phyloP scores from a whole-genome alignment of 1,284 basidiomycete genomes.

The Moesziomyces antarcticus region DNA sequence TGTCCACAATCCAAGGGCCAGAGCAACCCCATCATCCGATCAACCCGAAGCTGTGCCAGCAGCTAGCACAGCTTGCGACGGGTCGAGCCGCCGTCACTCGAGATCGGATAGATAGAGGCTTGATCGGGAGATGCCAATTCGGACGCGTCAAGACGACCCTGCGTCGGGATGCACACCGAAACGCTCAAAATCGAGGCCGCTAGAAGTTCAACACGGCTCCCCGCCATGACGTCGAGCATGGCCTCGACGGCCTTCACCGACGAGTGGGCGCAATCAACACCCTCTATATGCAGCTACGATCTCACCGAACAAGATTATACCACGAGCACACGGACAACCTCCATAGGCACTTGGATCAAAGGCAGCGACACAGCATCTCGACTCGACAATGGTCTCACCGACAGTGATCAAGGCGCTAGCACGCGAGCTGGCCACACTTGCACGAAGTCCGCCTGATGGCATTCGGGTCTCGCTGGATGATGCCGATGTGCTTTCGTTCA shows the following conservation, averaged over 20 bases:
- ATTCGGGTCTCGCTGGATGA: conserved; percentile 41
- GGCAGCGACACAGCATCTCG: neutral
- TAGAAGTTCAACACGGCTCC: neutral
- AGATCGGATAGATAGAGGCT: too few relatives aligned
- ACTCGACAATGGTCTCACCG: conserved; percentile 32
- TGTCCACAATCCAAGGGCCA: too few relatives aligned
- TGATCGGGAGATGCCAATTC: neutral
- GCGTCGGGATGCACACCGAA: neutral
- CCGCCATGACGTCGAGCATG: neutral
- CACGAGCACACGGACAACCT: too few relatives aligned
- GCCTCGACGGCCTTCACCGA: neutral
- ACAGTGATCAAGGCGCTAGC: conserved; percentile 28
- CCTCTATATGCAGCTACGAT: neutral
- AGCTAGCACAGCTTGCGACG: too few relatives aligned
- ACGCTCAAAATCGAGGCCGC: neutral
- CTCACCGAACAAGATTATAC: too few relatives aligned
- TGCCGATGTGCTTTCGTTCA: conserved; percentile 39
- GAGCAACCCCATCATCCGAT: too few relatives aligned
- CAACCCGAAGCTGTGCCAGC: too few relatives aligned
- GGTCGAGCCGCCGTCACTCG: too few relatives aligned
- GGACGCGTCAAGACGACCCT: too few relatives aligned
- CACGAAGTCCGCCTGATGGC: conserved; percentile 18
- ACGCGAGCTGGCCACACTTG: conserved; percentile 29
- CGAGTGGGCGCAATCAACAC: neutral
- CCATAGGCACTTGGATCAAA: too few relatives aligned